Percentiles rank a stretch among this genome's conserved stretches.
phyloP scores from a whole-genome alignment of 805 yeast genomes.

The Clavispora fructus region DNA sequence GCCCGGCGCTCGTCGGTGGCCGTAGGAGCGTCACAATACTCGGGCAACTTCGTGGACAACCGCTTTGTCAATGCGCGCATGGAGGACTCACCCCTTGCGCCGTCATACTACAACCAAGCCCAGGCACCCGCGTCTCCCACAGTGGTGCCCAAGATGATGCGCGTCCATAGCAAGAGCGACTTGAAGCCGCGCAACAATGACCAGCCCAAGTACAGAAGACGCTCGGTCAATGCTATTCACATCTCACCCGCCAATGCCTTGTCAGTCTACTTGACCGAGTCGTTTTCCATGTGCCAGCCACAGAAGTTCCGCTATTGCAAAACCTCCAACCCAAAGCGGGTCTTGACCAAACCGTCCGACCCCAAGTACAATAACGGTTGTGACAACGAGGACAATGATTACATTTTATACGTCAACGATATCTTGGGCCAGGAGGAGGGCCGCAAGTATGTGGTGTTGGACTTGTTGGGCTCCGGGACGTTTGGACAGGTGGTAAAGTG shows the following conservation, averaged over 20 bases:
- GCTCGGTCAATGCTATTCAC: constrained; percentile 56
- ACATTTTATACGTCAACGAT: constrained; percentile 90
- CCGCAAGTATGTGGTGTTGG: constrained; percentile 81
- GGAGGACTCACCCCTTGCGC: constrained; percentile 1
- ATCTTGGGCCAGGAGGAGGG: constrained; percentile 83
- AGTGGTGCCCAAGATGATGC: constrained; percentile 46
- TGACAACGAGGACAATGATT: constrained; percentile 87
- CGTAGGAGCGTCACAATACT: constrained; percentile 10
- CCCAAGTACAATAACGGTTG: constrained; percentile 74
- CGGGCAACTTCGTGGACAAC: constrained; percentile 1
- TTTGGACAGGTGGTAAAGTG: constrained; percentile 98
- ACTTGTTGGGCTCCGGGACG: constrained; percentile 91
- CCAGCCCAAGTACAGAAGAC: constrained; percentile 68
- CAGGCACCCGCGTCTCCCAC: constrained; percentile 3
- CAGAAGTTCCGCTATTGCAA: constrained; percentile 69
- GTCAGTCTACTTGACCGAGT: constrained; percentile 69
- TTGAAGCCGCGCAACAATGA: constrained; percentile 55
- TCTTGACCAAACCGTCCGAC: constrained; percentile 86
- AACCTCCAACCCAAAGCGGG: constrained; percentile 84
- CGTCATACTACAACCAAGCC: constrained; percentile 2
- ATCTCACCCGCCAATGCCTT: constrained; percentile 79
- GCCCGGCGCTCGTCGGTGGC: constrained; percentile 15
- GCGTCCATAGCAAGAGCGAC: constrained; percentile 42
- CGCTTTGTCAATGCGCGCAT: constrained; percentile 11
- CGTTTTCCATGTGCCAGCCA: constrained; percentile 83